Evolutionary conservation across 1,284 basidiomycete genomes (phyloP).

Genomic region (Abortiporus biennis): DNA sequence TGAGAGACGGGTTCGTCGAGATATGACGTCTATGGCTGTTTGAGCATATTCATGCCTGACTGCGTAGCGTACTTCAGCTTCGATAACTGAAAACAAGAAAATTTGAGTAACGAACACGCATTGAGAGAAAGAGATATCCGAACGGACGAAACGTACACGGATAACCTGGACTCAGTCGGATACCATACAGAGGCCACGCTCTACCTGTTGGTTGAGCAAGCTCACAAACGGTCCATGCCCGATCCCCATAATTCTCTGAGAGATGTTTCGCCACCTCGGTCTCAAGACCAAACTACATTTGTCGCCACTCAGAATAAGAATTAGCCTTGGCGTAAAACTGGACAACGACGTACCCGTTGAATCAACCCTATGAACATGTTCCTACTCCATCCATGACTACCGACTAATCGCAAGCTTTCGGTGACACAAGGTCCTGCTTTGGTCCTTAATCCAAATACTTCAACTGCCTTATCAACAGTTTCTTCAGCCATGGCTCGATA

Average conservation of each 20-base stretch:
- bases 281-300: constrained; percentile 72
- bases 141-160: constrained; percentile 51
- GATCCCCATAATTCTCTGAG: constrained; percentile 92
- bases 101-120: constrained; percentile 1
- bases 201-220: constrained; percentile 76
- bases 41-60: constrained; percentile 88
- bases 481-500: constrained; percentile 97
- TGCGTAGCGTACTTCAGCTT: constrained; percentile 92
- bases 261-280: constrained; percentile 93
- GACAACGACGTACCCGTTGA: constrained; percentile 58
- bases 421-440: constrained; percentile 76
- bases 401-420: constrained; percentile 77
- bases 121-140: too few species aligned
- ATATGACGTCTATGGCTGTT: constrained; percentile 89
- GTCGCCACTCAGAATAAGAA: too few species aligned
- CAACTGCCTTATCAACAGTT: constrained; percentile 86
- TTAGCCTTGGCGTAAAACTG: not conserved
- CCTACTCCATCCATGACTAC: constrained; percentile 92
- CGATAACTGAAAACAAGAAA: constrained; percentile 53
- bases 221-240: constrained; percentile 91
- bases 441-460: constrained; percentile 64
- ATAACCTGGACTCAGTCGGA: constrained; percentile 70
- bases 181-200: constrained; percentile 84
- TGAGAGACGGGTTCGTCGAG: constrained; percentile 84
- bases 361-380: constrained; percentile 98